A percentile compares a stretch with the other conserved stretches of the same genome.
These are phyloP conservation scores for Cystofilobasidium capitatum DNA, from an alignment of 768 basidiomycete genomes.

Conservation along the genomic window DNA sequence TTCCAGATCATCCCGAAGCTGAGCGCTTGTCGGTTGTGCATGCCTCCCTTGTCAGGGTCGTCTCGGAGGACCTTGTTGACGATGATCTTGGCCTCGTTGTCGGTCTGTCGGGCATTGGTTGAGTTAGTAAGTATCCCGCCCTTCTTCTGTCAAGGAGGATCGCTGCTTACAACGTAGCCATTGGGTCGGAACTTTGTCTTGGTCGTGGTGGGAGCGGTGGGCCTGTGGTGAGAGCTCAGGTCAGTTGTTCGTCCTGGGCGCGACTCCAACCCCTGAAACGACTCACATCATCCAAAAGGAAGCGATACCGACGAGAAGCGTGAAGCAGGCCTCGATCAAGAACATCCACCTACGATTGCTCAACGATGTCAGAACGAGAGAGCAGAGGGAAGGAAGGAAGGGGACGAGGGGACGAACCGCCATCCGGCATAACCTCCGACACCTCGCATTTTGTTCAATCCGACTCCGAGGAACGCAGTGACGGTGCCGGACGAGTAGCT, in stretches of 20 bases:
- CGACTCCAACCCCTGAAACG: too few relatives aligned
- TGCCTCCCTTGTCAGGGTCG: conserved; percentile 51
- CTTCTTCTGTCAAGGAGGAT: too few relatives aligned
- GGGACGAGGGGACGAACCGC: conserved; percentile 25
- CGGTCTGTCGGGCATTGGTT: too few relatives aligned
- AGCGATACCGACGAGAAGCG: conserved; percentile 35
- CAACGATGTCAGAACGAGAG: too few relatives aligned
- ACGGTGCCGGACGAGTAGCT: conserved; percentile 24
- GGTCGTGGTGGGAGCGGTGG: conserved; percentile 44
- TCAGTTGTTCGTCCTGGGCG: too few relatives aligned
- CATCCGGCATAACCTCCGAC: conserved; percentile 45
- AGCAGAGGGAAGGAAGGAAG: too few relatives aligned
- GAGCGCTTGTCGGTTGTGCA: conserved; percentile 63
- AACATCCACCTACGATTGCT: too few relatives aligned
- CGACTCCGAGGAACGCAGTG: conserved; percentile 28
- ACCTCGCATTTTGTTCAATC: conserved; percentile 43
- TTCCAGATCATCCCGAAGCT: conserved; percentile 46
- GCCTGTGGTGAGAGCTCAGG: too few relatives aligned
- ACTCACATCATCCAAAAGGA: conserved; percentile 39
- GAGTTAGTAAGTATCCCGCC: too few relatives aligned
- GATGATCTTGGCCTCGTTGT: conserved; percentile 55
- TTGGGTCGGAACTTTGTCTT: conserved; percentile 36
- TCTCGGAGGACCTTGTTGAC: conserved; percentile 57
- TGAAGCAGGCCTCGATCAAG: conserved; percentile 46
- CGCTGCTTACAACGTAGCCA: too few relatives aligned